A percentile compares a stretch with the other conserved stretches of the same genome.
phyloP scores from a whole-genome alignment of 1,284 basidiomycete species.

The Abortiporus biennis region DNA sequence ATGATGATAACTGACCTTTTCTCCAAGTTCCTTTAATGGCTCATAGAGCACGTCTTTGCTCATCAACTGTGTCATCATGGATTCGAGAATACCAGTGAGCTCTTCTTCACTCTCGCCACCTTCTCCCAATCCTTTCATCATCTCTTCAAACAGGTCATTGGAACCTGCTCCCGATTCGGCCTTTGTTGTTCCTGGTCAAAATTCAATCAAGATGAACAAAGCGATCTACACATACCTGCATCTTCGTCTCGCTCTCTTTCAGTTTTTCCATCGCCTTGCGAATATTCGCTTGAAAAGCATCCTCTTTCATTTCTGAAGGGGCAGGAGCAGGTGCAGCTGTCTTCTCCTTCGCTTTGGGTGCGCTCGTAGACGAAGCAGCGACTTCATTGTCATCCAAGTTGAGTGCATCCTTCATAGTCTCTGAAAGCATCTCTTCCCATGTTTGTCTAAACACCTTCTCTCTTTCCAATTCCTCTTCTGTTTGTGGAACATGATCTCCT shows the following conservation, averaged over 20 bases:
- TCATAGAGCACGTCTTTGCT: conserved; percentile 91
- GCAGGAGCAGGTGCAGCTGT: conserved; percentile 25
- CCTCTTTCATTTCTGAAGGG: conserved; percentile 15
- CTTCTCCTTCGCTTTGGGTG: conserved; percentile 15
- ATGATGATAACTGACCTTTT: conserved; percentile 52
- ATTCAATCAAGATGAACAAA: conserved; percentile 7
- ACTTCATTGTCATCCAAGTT: conserved; percentile 17
- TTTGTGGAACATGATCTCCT: conserved; percentile 33
- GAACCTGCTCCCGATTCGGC: conserved; percentile 26
- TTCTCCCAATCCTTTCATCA: conserved; percentile 41
- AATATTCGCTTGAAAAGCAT: conserved; percentile 74
- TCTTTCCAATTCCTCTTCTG: conserved; percentile 31
- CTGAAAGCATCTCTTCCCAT: conserved; percentile 73
- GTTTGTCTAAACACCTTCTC: conserved; percentile 52
- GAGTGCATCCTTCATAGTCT: conserved; percentile 53
- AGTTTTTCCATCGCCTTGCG: conserved; percentile 77
- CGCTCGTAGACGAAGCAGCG: neutral
- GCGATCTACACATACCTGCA: conserved; percentile 30
- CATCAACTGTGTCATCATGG: conserved; percentile 93
- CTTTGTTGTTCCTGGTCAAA: conserved; percentile 12
- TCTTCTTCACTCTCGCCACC: conserved; percentile 50
- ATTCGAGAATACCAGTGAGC: conserved; percentile 76
- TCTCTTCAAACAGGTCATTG: conserved; percentile 40
- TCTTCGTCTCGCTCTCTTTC: conserved; percentile 62
- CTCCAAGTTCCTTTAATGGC: conserved; percentile 82